Conservation (phyloP, 805 yeast species). For the Kodamaea lidongshanica region DNA sequence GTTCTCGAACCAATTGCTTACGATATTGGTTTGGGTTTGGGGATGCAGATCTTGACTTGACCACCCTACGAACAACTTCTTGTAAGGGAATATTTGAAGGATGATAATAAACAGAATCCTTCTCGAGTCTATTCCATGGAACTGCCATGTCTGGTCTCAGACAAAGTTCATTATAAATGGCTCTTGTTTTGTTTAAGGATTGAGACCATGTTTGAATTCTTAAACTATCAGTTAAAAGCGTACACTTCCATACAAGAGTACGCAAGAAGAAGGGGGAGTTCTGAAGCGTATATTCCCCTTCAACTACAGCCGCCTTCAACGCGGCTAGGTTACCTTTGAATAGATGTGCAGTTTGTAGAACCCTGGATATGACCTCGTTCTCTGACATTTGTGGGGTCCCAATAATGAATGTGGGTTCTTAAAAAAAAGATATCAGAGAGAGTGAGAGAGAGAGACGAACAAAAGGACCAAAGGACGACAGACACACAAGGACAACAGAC, state of each 20-base stretch:
- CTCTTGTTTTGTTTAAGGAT: slow-evolving; percentile 24
- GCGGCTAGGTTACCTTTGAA: slow-evolving; percentile 25
- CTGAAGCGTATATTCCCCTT: slow-evolving; percentile 23
- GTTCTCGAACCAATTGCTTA: slow-evolving; percentile 11
- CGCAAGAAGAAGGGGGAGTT: slow-evolving; percentile 21
- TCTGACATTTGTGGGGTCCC: slow-evolving; percentile 14
- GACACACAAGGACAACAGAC: not conserved
- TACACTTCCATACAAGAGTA: slow-evolving; percentile 33
- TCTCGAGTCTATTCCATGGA: slow-evolving; percentile 34
- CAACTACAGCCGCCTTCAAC: slow-evolving; percentile 23
- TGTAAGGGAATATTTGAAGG: slow-evolving; percentile 1
- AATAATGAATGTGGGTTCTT: slow-evolving; percentile 1
- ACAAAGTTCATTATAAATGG: slow-evolving; percentile 29
- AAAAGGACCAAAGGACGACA: not conserved
- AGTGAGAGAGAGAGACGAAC: not conserved
- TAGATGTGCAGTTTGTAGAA: slow-evolving; percentile 30
- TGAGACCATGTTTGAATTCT: slow-evolving; percentile 30
- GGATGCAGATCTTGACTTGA: not conserved
- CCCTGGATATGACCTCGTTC: slow-evolving; percentile 32
- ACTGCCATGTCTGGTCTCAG: slow-evolving; percentile 24
- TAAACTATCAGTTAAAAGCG: slow-evolving; percentile 31
- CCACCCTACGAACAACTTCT: too few relatives aligned
- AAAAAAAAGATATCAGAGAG: not conserved
- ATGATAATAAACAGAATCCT: slow-evolving; percentile 24
- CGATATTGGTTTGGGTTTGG: slow-evolving; percentile 1